Evolutionary conservation across 2,329 filamentous ascomycete genomes (phyloP).

Genomic region (Grosmannia serpens): DNA sequence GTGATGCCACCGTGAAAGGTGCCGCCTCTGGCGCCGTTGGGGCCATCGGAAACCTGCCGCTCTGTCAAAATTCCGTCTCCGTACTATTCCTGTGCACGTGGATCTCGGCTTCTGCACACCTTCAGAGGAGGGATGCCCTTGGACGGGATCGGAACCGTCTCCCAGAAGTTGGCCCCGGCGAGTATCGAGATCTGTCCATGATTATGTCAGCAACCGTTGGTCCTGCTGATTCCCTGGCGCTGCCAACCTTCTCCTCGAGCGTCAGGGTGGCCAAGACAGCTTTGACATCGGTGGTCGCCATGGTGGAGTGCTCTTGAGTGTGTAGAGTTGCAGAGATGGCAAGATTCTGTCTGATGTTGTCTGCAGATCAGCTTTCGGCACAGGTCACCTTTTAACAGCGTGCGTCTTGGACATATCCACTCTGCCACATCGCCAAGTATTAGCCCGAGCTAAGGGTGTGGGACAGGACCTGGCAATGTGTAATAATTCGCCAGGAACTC

Average conservation of each 20-base stretch:
- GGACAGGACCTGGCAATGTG: not conserved
- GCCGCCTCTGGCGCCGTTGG: slow-evolving; percentile 57
- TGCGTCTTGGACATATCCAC: not conserved
- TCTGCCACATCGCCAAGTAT: not conserved
- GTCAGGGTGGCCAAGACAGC: slow-evolving; percentile 22
- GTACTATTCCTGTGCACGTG: too few relatives aligned
- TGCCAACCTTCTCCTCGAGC: slow-evolving; percentile 45
- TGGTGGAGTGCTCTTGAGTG: not conserved
- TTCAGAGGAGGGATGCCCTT: slow-evolving; percentile 54
- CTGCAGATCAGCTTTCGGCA: not conserved
- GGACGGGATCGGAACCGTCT: slow-evolving; percentile 49
- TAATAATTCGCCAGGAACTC: not conserved
- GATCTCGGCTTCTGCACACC: too few relatives aligned
- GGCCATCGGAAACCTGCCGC: slow-evolving; percentile 51
- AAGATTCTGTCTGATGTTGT: not conserved
- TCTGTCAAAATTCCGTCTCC: not conserved
- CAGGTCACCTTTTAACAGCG: not conserved
- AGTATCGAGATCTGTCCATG: slow-evolving; percentile 40
- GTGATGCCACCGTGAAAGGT: slow-evolving; percentile 57
- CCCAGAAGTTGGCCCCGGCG: slow-evolving; percentile 57
- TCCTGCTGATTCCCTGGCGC: not conserved
- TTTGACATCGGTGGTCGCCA: not conserved
- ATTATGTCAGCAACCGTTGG: not conserved
- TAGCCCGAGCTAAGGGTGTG: not conserved
- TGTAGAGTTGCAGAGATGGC: not conserved